Evolutionary conservation across 257 asterid genomes (phyloP).

Genomic region (Solanum phureja): DNA sequence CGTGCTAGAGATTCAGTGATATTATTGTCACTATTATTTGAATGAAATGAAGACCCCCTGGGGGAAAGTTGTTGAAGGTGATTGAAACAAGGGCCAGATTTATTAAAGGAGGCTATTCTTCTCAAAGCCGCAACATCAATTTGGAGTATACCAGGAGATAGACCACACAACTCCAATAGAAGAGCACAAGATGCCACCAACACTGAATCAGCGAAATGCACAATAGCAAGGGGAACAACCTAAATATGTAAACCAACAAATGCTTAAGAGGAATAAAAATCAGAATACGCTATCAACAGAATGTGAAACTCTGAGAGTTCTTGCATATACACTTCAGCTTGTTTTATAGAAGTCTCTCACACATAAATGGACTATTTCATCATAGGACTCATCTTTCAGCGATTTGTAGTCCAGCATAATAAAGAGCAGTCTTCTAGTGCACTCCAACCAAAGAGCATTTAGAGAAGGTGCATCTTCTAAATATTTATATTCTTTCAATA

Average conservation of each 20-base stretch:
- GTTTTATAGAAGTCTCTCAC: neutral
- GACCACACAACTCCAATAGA: conserved; percentile 86
- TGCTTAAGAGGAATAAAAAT: neutral
- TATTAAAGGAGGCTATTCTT: conserved; percentile 83
- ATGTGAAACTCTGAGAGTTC: neutral
- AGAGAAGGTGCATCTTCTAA: neutral
- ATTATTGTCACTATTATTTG: conserved; percentile 46
- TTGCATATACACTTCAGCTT: neutral
- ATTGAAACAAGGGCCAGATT: conserved; percentile 39
- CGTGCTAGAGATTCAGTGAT: conserved; percentile 80
- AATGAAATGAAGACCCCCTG: conserved; percentile 44
- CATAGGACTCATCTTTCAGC: neutral
- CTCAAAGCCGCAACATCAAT: conserved; percentile 85
- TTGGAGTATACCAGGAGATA: conserved; percentile 60
- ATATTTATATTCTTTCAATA: neutral
- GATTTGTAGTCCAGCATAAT: neutral
- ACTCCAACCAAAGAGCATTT: neutral
- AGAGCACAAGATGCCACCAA: conserved; percentile 91
- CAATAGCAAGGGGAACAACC: conserved; percentile 90
- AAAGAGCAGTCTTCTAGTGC: neutral
- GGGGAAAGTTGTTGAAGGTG: conserved; percentile 41
- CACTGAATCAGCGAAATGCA: conserved; percentile 76
- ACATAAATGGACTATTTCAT: neutral
- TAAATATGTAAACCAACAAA: conserved; percentile 19
- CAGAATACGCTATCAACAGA: neutral